Conservation (phyloP, 768 basidiomycete genomes). For the Mycena metata region DNA sequence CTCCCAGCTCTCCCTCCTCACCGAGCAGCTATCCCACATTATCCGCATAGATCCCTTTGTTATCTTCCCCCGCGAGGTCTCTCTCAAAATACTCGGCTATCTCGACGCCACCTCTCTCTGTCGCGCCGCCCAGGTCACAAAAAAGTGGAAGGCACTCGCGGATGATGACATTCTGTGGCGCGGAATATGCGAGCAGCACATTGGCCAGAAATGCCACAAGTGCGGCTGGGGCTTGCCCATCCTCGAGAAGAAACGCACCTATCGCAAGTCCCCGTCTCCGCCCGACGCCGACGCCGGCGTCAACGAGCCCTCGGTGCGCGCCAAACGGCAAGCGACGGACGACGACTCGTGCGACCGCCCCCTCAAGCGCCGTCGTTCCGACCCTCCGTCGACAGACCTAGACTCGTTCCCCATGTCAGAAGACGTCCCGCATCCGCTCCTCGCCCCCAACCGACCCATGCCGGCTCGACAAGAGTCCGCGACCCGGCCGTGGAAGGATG, state of each 20-base stretch:
- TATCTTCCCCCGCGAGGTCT: conserved; percentile 91
- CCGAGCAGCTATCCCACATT: conserved; percentile 90
- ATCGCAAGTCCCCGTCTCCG: conserved; percentile 49
- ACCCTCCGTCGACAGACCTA: conserved; percentile 37
- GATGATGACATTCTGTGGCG: conserved; percentile 98
- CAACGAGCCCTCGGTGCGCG: conserved; percentile 40
- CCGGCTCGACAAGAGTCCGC: conserved; percentile 49
- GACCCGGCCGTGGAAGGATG: conserved; percentile 97
- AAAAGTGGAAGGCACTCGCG: conserved; percentile 87
- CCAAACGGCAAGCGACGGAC: conserved; percentile 58
- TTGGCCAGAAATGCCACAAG: conserved; percentile 95
- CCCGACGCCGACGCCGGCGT: conserved; percentile 17
- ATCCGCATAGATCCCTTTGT: conserved; percentile 97
- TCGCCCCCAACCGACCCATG: conserved; percentile 47
- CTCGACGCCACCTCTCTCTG: conserved; percentile 95
- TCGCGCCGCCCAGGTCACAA: conserved; percentile 91
- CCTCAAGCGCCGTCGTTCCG: conserved; percentile 66
- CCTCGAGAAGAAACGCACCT: conserved; percentile 78
- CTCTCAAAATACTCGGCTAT: conserved; percentile 86
- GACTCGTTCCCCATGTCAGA: conserved; percentile 33
- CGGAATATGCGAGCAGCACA: conserved; percentile 97
- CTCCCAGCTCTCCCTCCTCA: conserved; percentile 95
- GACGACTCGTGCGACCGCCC: conserved; percentile 52
- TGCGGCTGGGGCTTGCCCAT: conserved; percentile 98
- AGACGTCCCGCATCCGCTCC: conserved; percentile 44